phyloP scores from a whole-genome alignment of 306 rosid species.

The Geum urbanum region DNA sequence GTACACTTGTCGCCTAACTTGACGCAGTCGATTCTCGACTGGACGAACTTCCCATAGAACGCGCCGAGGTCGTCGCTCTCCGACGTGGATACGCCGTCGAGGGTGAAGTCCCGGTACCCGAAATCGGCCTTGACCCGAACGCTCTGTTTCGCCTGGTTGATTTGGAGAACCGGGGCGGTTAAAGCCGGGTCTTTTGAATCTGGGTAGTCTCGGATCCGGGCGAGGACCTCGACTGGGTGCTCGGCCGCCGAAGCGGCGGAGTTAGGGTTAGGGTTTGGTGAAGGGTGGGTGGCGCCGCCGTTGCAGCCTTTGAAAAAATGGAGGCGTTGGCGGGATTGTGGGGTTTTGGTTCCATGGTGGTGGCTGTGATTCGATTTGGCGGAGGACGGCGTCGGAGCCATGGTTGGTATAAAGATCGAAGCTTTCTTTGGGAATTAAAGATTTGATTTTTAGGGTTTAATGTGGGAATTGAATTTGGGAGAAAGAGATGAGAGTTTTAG shows the following conservation, averaged over 20 bases:
- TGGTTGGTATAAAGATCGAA: conserved; percentile 37
- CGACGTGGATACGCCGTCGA: conserved; percentile 85
- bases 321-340: conserved; percentile 78
- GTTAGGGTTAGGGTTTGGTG: conserved; percentile 54
- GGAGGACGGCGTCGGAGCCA: conserved; percentile 98
- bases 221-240: conserved; percentile 87
- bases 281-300: conserved; percentile 30
- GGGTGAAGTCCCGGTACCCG: conserved; percentile 89
- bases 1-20: conserved; percentile 87
- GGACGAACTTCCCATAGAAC: conserved; percentile 68
- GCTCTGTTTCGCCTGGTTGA: conserved; percentile 43
- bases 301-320: conserved; percentile 44
- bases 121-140: conserved; percentile 82
- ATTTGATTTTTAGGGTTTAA: not conserved
- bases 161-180: conserved; percentile 53
- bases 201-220: conserved; percentile 84
- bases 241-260: conserved; percentile 52
- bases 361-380: conserved; percentile 48
- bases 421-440: not conserved
- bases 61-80: conserved; percentile 71
- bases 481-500: not conserved
- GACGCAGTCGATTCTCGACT: conserved; percentile 72
- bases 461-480: not conserved
- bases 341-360: conserved; percentile 57
- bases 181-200: conserved; percentile 70